Evolutionary conservation across 192 early-diverging fungal genomes (phyloP).

Genomic region (Geranomyces variabilis): DNA sequence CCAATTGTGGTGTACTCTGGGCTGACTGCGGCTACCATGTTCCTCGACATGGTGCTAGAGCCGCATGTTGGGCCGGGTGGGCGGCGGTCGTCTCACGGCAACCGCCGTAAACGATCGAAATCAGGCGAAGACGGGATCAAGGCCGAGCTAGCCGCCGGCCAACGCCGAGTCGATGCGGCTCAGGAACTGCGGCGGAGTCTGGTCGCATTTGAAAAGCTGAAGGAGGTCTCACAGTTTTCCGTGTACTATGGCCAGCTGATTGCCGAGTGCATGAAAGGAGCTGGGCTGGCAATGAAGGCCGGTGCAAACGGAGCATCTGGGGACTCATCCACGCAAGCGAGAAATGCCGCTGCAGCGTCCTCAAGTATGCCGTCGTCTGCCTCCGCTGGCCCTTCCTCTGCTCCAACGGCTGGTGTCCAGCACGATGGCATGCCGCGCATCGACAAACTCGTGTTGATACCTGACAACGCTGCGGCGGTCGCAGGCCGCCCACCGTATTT

Average conservation of each 20-base stretch:
- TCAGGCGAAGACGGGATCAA: slow-evolving; percentile 9
- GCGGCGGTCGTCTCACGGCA: not conserved
- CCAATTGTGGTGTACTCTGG: slow-evolving; percentile 52
- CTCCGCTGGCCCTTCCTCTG: not conserved
- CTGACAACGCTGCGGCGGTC: not conserved
- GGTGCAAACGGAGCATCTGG: not conserved
- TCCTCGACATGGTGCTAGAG: slow-evolving; percentile 48
- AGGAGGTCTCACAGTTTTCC: slow-evolving; percentile 42
- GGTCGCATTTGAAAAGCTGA: slow-evolving; percentile 46
- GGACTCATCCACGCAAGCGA: too few relatives aligned
- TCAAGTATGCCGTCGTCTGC: not conserved
- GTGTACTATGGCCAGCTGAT: slow-evolving; percentile 52
- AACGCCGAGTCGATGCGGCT: slow-evolving; percentile 9
- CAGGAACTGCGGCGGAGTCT: slow-evolving; percentile 42
- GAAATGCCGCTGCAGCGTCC: not conserved
- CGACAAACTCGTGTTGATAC: not conserved
- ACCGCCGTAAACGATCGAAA: slow-evolving; percentile 30
- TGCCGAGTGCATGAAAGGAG: slow-evolving; percentile 42
- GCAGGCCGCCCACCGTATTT: not conserved
- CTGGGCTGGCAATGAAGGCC: slow-evolving; percentile 18
- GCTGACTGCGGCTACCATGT: slow-evolving; percentile 45
- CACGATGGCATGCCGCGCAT: slow-evolving; percentile 12
- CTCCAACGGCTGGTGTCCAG: not conserved
- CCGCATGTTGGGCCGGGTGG: slow-evolving; percentile 17
- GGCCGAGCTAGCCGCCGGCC: slow-evolving; percentile 16